A percentile compares a stretch with the other conserved stretches of the same genome.
Evolutionary conservation across 352 stramenopile species (phyloP).

Genomic region (Phytophthora sansomeana): DNA sequence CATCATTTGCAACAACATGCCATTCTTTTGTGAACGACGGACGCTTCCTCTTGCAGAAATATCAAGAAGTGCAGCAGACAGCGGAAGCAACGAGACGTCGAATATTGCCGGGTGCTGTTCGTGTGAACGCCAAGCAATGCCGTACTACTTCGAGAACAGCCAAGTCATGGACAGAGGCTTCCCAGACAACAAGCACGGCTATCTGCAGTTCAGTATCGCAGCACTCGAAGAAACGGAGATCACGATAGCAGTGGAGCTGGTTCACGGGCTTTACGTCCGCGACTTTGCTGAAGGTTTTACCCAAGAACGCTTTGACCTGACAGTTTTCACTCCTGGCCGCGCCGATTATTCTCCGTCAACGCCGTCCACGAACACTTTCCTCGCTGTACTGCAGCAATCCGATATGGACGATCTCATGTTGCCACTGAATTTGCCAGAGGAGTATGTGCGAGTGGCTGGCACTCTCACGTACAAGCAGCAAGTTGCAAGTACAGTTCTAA

Average conservation of each 20-base stretch:
- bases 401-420: constrained; percentile 90
- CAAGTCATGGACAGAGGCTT: constrained; percentile 72
- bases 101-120: constrained; percentile 78
- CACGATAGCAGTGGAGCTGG: constrained; percentile 93
- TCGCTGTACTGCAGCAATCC: constrained; percentile 85
- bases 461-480: constrained; percentile 64
- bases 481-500: constrained; percentile 85
- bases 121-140: constrained; percentile 89
- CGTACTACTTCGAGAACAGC: constrained; percentile 88
- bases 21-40: constrained; percentile 66
- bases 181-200: constrained; percentile 95
- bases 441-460: constrained; percentile 56
- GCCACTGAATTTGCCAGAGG: constrained; percentile 94
- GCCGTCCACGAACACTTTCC: constrained; percentile 71
- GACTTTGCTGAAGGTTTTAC: constrained; percentile 90
- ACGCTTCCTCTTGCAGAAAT: constrained; percentile 36
- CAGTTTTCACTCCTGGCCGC: constrained; percentile 90
- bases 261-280: constrained; percentile 94
- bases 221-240: constrained; percentile 86
- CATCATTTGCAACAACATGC: constrained; percentile 64
- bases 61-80: constrained; percentile 18
- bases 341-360: constrained; percentile 68
- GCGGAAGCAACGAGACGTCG: constrained; percentile 32
- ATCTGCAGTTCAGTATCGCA: constrained; percentile 92
- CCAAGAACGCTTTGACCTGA: constrained; percentile 84